Conservation (phyloP, 257 asterid genomes). For the Lantana camara region DNA sequence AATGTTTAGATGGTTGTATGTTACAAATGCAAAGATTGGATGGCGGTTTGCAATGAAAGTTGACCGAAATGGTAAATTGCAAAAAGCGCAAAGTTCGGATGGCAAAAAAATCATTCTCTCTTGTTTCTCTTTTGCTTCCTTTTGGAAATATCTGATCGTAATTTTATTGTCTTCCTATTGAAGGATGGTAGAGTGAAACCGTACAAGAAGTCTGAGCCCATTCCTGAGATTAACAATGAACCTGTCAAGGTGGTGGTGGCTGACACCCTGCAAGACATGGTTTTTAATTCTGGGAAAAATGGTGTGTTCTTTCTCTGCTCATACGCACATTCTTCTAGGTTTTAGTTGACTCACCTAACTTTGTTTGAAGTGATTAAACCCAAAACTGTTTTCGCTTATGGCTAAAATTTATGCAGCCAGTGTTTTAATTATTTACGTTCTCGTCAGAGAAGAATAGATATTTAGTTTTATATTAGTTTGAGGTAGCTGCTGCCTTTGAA, state of each 20-base stretch:
- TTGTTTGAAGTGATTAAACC: neutral
- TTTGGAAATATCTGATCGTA: conserved; percentile 22
- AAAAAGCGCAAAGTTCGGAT: no score
- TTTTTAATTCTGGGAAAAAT: conserved; percentile 63
- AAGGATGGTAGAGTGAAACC: conserved; percentile 64
- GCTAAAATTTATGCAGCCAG: neutral
- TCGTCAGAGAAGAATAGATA: neutral
- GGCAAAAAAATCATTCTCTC: neutral
- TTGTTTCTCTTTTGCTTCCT: conserved; percentile 11
- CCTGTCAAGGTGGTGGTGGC: conserved; percentile 87
- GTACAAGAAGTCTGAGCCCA: conserved; percentile 70
- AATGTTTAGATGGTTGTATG: no score
- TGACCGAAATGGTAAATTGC: no score
- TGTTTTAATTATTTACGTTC: neutral
- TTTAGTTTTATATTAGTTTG: conserved; percentile 1
- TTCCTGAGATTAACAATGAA: conserved; percentile 64
- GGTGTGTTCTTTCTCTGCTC: conserved; percentile 38
- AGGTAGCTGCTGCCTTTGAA: conserved; percentile 14
- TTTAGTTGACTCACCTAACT: neutral
- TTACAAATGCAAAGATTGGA: no score
- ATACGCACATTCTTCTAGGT: conserved; percentile 5
- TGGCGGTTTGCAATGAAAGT: no score
- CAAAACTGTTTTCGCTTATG: neutral
- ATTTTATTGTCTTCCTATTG: conserved; percentile 24
- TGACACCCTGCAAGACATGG: conserved; percentile 64